Evolutionary conservation across 352 stramenopile species (phyloP).

Genomic region (Pythium periplocum): DNA sequence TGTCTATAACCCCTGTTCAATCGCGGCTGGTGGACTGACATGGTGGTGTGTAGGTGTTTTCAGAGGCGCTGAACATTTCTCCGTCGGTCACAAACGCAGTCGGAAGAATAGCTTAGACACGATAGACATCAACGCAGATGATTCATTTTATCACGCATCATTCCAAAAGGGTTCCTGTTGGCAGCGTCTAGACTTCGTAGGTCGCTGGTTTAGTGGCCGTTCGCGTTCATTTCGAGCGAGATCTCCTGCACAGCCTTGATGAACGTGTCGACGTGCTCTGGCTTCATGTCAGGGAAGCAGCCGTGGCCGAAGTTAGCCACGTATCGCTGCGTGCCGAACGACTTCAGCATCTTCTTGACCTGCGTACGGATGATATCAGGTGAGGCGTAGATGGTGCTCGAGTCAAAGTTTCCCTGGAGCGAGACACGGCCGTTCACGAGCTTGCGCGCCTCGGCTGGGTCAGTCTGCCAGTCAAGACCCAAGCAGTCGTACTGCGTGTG

Average conservation of each 20-base stretch:
- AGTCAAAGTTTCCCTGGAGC: constrained; percentile 93
- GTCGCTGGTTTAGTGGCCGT: constrained; percentile 19
- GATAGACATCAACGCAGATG: too few species aligned
- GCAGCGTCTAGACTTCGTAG: too few species aligned
- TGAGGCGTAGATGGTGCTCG: constrained; percentile 82
- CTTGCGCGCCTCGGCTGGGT: constrained; percentile 84
- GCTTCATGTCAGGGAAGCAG: constrained; percentile 95
- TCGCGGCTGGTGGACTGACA: not conserved
- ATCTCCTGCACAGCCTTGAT: constrained; percentile 95
- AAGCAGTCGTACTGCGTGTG: constrained; percentile 94
- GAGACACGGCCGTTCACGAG: constrained; percentile 62
- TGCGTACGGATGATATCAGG: constrained; percentile 80
- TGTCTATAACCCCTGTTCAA: constrained; percentile 1
- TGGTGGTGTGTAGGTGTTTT: constrained; percentile 35
- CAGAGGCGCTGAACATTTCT: constrained; percentile 62
- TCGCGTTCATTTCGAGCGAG: constrained; percentile 82
- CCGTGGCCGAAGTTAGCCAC: constrained; percentile 98
- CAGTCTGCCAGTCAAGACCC: constrained; percentile 91
- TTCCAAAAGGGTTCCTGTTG: too few species aligned
- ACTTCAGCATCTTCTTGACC: constrained; percentile 92
- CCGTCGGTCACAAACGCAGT: constrained; percentile 14
- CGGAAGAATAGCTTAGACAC: constrained; percentile 16
- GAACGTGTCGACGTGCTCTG: constrained; percentile 92
- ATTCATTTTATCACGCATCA: too few species aligned
- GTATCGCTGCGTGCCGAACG: constrained; percentile 92